Evolutionary conservation across 2,329 filamentous ascomycete species (phyloP).

Genomic region (Cladobotryum protrusum): DNA sequence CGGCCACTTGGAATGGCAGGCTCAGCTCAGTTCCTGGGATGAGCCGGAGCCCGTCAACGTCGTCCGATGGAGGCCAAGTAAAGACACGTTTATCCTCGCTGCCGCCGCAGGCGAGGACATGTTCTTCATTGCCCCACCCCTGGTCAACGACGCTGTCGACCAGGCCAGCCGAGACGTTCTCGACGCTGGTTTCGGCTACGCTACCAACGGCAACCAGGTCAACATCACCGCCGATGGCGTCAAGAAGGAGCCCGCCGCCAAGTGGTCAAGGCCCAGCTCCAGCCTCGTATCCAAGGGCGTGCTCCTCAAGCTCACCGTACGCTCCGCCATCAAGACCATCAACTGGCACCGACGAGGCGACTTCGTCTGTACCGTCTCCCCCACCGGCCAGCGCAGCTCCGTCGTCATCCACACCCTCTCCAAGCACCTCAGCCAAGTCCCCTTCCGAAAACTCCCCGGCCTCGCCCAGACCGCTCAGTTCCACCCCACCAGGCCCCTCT

Average conservation of each 20-base stretch:
- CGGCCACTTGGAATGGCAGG: slow-evolving; percentile 81
- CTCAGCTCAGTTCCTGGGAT: slow-evolving; percentile 66
- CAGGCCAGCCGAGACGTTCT: slow-evolving; percentile 68
- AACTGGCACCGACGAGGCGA: slow-evolving; percentile 93
- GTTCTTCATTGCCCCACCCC: slow-evolving; percentile 73
- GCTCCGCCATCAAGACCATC: slow-evolving; percentile 76
- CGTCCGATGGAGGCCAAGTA: slow-evolving; percentile 83
- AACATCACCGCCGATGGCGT: slow-evolving; percentile 45
- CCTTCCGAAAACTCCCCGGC: slow-evolving; percentile 73
- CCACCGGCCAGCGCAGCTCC: slow-evolving; percentile 67
- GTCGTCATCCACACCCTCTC: slow-evolving; percentile 93
- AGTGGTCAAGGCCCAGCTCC: slow-evolving; percentile 74
- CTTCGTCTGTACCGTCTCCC: slow-evolving; percentile 88
- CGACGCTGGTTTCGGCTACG: slow-evolving; percentile 89
- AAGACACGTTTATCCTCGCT: slow-evolving; percentile 73
- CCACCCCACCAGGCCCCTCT: slow-evolving; percentile 85
- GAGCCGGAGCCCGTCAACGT: slow-evolving; percentile 63
- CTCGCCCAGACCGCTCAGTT: slow-evolving; percentile 85
- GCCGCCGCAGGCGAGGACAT: slow-evolving; percentile 80
- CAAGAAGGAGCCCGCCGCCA: slow-evolving; percentile 69
- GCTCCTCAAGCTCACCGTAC: slow-evolving; percentile 72
- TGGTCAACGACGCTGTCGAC: slow-evolving; percentile 68
- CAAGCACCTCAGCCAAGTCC: slow-evolving; percentile 90
- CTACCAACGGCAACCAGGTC: slow-evolving; percentile 50
- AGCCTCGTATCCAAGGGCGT: slow-evolving; percentile 73